These are phyloP conservation scores for Kurtzmaniella natalensis DNA, from an alignment of 1,139 yeast species.

Conservation along the genomic window DNA sequence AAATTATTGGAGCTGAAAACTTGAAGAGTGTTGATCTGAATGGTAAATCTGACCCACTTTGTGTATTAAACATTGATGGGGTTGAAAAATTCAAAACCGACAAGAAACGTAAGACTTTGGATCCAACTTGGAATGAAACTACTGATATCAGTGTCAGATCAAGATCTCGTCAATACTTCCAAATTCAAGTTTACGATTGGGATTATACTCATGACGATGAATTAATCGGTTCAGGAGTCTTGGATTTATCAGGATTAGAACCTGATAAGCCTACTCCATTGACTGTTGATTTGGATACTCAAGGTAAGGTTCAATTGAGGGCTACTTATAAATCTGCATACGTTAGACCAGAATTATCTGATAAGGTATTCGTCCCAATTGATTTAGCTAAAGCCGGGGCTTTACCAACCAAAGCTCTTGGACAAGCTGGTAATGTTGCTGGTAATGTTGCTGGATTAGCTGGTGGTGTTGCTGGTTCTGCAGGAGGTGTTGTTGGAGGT, in stretches of 20 bases:
- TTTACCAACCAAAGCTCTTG: conserved; percentile 46
- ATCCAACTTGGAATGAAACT: conserved; percentile 67
- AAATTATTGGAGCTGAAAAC: conserved; percentile 50
- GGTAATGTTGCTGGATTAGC: conserved; percentile 29
- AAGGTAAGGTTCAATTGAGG: conserved; percentile 52
- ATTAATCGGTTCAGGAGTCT: conserved; percentile 45
- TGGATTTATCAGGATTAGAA: conserved; percentile 48
- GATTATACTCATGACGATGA: conserved; percentile 69
- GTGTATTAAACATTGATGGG: conserved; percentile 49
- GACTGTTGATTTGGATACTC: conserved; percentile 50
- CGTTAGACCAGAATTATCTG: conserved; percentile 52
- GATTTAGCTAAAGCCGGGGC: conserved; percentile 39
- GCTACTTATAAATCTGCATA: conserved; percentile 64
- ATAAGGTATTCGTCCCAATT: conserved; percentile 37
- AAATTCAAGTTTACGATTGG: conserved; percentile 64
- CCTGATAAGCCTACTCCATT: conserved; percentile 44
- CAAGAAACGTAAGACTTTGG: conserved; percentile 58
- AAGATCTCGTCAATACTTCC: conserved; percentile 49
- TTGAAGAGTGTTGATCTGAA: conserved; percentile 59
- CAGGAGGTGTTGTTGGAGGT: conserved; percentile 37
- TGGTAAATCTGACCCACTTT: conserved; percentile 74
- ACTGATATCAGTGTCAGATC: conserved; percentile 58
- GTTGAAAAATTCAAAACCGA: conserved; percentile 53
- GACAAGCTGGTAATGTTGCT: conserved; percentile 36
- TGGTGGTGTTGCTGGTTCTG: conserved; percentile 23